A percentile compares a stretch with the other conserved stretches of the same genome.
Evolutionary conservation across 768 basidiomycete genomes (phyloP).

Genomic region (Calocybe cyanea): DNA sequence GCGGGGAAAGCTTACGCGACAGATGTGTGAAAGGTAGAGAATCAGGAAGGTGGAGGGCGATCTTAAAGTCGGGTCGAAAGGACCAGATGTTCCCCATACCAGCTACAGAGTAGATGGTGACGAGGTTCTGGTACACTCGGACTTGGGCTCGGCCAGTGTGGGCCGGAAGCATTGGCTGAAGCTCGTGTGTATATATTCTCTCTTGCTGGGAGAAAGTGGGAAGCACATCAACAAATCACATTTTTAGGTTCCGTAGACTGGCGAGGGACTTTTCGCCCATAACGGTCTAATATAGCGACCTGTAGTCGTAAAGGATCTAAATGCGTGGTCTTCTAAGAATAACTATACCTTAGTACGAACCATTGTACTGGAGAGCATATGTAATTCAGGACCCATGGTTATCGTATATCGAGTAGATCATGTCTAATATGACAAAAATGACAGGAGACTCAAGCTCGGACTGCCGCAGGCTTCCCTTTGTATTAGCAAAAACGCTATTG

Average conservation of each 20-base stretch:
- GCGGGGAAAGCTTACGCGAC: constrained; percentile 16
- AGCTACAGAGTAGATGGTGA: constrained; percentile 23
- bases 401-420: too few relatives aligned
- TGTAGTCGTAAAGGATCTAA: background rate
- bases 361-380: constrained; percentile 2
- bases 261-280: constrained; percentile 27
- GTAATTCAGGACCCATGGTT: too few relatives aligned
- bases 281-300: constrained; percentile 16
- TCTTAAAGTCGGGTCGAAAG: constrained; percentile 7
- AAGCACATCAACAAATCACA: constrained; percentile 15
- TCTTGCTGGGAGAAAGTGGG: constrained; percentile 21
- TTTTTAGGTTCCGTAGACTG: constrained; percentile 19
- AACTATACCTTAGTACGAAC: background rate
- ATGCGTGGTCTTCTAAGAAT: constrained; percentile 3
- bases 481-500: too few relatives aligned
- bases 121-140: constrained; percentile 27
- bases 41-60: background rate
- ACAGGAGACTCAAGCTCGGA: too few relatives aligned
- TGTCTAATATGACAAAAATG: too few relatives aligned
- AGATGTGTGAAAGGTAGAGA: constrained; percentile 24
- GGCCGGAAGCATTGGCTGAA: constrained; percentile 20
- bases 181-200: constrained; percentile 22
- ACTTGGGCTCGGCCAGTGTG: constrained; percentile 17
- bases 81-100: constrained; percentile 21
- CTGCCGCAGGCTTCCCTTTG: too few relatives aligned